A percentile compares a stretch with the other conserved stretches of the same genome.
Conservation (phyloP, 768 basidiomycete genomes). For the Cystofilobasidium ferigula region DNA sequence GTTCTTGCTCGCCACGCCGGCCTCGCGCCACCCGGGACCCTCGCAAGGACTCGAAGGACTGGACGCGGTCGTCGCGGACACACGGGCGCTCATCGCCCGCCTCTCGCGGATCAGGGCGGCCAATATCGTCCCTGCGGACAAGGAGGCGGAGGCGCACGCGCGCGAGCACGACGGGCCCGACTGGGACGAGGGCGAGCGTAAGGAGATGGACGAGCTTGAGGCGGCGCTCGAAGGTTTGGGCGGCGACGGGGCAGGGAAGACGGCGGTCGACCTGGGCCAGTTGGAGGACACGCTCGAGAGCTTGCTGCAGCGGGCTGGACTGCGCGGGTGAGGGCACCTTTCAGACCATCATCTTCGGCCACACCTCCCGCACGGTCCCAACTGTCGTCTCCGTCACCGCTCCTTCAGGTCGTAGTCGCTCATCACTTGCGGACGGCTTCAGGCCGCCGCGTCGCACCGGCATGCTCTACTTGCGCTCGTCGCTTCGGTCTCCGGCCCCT, state of each 20-base stretch:
- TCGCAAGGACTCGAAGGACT: background rate
- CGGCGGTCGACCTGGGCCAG: background rate
- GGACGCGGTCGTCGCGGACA: conserved; percentile 36
- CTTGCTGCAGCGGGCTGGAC: background rate
- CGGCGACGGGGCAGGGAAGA: conserved; percentile 2
- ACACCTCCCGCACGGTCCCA: no score
- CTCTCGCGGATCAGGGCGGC: conserved; percentile 55
- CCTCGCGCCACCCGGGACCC: background rate
- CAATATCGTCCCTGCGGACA: conserved; percentile 63
- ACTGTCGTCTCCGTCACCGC: no score
- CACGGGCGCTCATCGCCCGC: conserved; percentile 47
- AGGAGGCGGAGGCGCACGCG: conserved; percentile 68
- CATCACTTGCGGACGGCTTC: no score
- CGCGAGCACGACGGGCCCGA: conserved; percentile 34
- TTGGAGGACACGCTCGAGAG: background rate
- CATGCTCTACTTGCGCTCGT: no score
- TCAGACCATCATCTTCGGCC: background rate
- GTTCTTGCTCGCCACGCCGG: conserved; percentile 32
- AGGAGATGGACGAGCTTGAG: conserved; percentile 48
- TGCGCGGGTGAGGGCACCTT: background rate
- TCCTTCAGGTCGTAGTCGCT: no score
- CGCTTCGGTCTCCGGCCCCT: no score
- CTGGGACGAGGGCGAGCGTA: conserved; percentile 19
- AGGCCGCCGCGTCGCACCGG: no score
- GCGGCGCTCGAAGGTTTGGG: conserved; percentile 36